Base-by-base conservation (phyloP, 495 filamentous ascomycete genomes). In the Penicillium paradoxum region DNA sequence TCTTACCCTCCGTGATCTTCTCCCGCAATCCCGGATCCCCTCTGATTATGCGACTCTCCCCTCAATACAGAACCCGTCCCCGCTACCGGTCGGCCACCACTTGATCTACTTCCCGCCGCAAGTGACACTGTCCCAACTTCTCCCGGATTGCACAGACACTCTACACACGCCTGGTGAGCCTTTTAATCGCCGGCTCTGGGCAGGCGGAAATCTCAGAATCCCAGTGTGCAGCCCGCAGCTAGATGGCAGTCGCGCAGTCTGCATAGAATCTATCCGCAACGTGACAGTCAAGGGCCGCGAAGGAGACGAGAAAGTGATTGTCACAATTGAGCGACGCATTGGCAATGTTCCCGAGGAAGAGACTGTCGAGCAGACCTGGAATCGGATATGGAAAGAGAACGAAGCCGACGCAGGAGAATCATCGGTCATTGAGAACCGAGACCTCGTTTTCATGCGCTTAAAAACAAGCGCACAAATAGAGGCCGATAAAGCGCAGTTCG, bases 141-240 rank as follows among this genome's bases (percentile, higher is more conserved):
- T 86, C 2, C 67, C 72, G 3, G 89, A 95, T 62, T 88, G 89
- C 33, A 88, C 87, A 0, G 89, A 93, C 59, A 72, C 72, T 4
- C 71, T 81, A 8, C 87, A 90, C 54, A 80, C 72, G 33, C 89
- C 90, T 0, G 85, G 85, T 1, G 44, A 48, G 1, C 83, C 85
- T 3, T 91, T 83, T 51, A 75, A 73, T 37, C 75, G 86, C 36
- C 80, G 89, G n/a, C 77, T 95, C 66, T 95, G 89, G 89, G 87
- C 85, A 30, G 89, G 88, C 9, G 89, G 88, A 1, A 69, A 68
- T 34, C 56, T 70, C 29, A 66, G 54, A 52, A 77, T 70, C 51
- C 59, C 63, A 10, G 60, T 38, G 14, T 38, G 34, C 33, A 45
- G 45, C n/a, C 60, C 69, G 21, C 29, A 55, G 8, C 62, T 88